A percentile compares a stretch with the other conserved stretches of the same genome.
phyloP scores from a whole-genome alignment of 2,329 filamentous ascomycete genomes.

The Neurospora sp. region DNA sequence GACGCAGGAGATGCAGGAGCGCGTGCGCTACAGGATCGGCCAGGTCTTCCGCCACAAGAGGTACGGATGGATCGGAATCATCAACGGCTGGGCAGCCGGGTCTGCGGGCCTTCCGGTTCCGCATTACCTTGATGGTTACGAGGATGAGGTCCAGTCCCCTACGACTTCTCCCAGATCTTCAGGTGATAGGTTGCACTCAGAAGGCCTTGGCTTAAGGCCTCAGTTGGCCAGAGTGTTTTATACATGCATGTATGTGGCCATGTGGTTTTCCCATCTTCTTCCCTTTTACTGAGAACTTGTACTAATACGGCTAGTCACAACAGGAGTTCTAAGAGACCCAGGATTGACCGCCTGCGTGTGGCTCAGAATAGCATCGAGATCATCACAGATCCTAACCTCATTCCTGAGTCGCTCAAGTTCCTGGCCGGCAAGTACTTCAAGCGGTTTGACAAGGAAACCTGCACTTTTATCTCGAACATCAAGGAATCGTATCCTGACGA shows the following conservation, averaged over 20 bases:
- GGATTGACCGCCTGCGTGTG: constrained; percentile 58
- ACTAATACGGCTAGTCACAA: constrained; percentile 17
- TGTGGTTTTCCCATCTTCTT: not conserved
- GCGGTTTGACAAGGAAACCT: constrained; percentile 59
- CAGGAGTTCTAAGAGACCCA: constrained; percentile 34
- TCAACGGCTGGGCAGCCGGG: constrained; percentile 72
- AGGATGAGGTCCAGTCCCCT: constrained; percentile 37
- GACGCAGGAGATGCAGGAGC: constrained; percentile 24
- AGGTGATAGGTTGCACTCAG: not conserved
- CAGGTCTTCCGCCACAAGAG: constrained; percentile 76
- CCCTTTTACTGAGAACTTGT: not conserved
- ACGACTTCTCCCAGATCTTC: constrained; percentile 26
- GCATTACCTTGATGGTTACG: constrained; percentile 19
- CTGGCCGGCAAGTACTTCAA: constrained; percentile 82
- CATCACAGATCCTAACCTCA: constrained; percentile 35
- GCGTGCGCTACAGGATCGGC: constrained; percentile 60
- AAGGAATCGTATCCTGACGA: constrained; percentile 79
- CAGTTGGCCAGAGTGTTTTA: constrained; percentile 60
- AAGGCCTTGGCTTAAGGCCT: constrained; percentile 46
- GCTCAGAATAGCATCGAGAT: constrained; percentile 72
- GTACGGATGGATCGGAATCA: constrained; percentile 69
- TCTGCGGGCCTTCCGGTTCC: constrained; percentile 18
- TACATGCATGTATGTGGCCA: constrained; percentile 64
- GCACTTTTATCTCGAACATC: constrained; percentile 72
- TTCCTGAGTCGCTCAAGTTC: constrained; percentile 49